These are phyloP conservation scores for Pseudofabraea citricarpa DNA, from an alignment of 2,329 filamentous ascomycete genomes.

Conservation along the genomic window DNA sequence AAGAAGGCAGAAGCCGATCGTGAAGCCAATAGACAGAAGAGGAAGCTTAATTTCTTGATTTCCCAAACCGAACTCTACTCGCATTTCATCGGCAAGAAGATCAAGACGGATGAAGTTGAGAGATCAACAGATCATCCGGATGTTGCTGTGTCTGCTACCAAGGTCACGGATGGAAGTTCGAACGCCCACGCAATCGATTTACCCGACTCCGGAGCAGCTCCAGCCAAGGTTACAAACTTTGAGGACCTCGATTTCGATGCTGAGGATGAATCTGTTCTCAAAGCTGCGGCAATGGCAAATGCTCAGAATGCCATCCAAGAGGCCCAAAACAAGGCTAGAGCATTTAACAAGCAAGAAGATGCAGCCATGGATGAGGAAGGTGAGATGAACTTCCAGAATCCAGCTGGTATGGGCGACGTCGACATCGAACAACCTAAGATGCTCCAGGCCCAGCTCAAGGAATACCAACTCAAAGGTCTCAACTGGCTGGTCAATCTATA, in stretches of 20 bases:
- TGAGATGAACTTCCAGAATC: conserved; percentile 99
- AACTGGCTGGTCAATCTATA: conserved; percentile 99
- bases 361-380: conserved; percentile 81
- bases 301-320: conserved; percentile 94
- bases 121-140: conserved; percentile 79
- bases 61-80: conserved; percentile 98
- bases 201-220: conserved; percentile 46
- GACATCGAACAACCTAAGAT: conserved; percentile 93
- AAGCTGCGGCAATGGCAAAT: conserved; percentile 85
- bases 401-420: conserved; percentile 87
- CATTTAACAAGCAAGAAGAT: conserved; percentile 74
- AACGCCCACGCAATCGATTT: conserved; percentile 39
- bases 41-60: conserved; percentile 98
- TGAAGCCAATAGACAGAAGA: conserved; percentile 94
- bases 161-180: conserved; percentile 25
- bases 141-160: conserved; percentile 53
- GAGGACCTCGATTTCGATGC: conserved; percentile 94
- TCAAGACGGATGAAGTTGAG: conserved; percentile 95
- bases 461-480: conserved; percentile 98
- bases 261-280: conserved; percentile 79
- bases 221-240: conserved; percentile 83
- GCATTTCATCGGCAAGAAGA: conserved; percentile 99
- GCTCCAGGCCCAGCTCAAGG: conserved; percentile 89
- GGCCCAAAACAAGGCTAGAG: conserved; percentile 85
- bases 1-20: conserved; percentile 96